Evolutionary conservation across 108 stramenopile genomes (phyloP), one percentile per base, ranked within the genome.

Genomic region (Fragilaria crotonensis): DNA sequence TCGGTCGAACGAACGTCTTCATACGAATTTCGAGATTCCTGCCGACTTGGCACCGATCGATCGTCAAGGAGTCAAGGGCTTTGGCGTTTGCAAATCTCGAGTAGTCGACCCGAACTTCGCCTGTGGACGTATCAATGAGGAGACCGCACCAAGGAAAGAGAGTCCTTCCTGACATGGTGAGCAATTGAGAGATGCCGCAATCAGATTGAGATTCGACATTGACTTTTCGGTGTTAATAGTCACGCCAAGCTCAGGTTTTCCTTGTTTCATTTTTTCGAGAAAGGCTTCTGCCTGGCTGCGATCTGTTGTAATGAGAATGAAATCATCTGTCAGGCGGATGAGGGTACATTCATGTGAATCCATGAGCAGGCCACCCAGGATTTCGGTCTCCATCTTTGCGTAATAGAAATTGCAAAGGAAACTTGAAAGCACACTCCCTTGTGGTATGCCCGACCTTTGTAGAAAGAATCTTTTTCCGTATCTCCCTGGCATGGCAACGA

Each of bases 371-470:
- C 33, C 45, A 52, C 66, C 68, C 17, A 93, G 57, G 28, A 95
- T 49, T 23, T 60, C 48, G 21, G 66, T 59, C 62, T 97, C 96
- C 18, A 95, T 45, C 55, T 79, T 56, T 44, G 92, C 96, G 64
- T 90, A 97, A 75, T 95, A 97, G 17, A 87, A 49, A 50, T 95
- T 94, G 68, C 96, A 97, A 25, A 95, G 67, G 33, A 95, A 52
- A 45, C 75, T 85, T 14, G 92, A 91, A 22, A 97, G 65, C 21
- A 90, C 77, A 44, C 89, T 91, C 25, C 96, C 96, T 64, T 96
- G 87, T 25, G 92, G 80, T 58, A 93, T 90, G 7, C 92, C 92
- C 30, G 33, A 54, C n/a, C 45, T 70, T 68, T 93, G 92, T 26
- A 74, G 60, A 31, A 90, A 56, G 50, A 65, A 69, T 44, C 66